Evolutionary conservation across 805 yeast species (phyloP), one percentile per base, ranked within the genome.

Genomic region (Lachancea nothofagi): DNA sequence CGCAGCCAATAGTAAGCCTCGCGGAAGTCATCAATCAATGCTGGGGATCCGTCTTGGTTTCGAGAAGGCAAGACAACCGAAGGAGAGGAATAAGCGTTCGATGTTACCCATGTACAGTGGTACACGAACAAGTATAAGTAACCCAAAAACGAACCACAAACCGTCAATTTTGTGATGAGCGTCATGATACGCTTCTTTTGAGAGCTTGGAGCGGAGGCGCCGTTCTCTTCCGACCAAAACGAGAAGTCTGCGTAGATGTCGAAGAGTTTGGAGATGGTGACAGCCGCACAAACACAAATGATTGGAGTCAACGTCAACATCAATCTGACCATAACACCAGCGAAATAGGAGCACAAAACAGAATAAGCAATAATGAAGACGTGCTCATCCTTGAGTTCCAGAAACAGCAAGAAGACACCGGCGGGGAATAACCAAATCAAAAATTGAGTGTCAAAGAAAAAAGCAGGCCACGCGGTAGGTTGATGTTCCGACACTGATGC

Each of bases 391-490:
- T 79, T 75, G 57, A 93, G 71, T 44, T 93, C 96, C 63, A 84
- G 84, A 75, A 93, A 84, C 51, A 90, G 74, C 50, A 93, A 65
- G 67, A 84, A 93, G 36, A 94, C 83, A 48, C 98, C 99, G 5
- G 89, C 97, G 38, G 99, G 98, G 85, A 93, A 93, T 51, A 93
- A 72, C 98, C 98, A 94, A 55, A 90, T 85, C 65, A 93, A 72
- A 72, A 90, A 77, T 55, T 80, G 85, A 37, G 93, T 81, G 63
- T 93, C 98, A 61, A 90, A 86, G 75, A 87, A 93, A 64, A 93
- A 94, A 9, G 97, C 79, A 8, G 97, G 95, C 99, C 99, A 93
- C 3, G 98, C 96, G n/a, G 97, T 90, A 44, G 99, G 99, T 72
- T 93, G 99, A 71, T 93, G 99, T 69, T 93, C 99, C 10, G 96